Evolutionary conservation across 371 early-diverging fungal species (phyloP), one percentile per base, ranked within the genome.

Genomic region (Syncephalastrum contaminatum): DNA sequence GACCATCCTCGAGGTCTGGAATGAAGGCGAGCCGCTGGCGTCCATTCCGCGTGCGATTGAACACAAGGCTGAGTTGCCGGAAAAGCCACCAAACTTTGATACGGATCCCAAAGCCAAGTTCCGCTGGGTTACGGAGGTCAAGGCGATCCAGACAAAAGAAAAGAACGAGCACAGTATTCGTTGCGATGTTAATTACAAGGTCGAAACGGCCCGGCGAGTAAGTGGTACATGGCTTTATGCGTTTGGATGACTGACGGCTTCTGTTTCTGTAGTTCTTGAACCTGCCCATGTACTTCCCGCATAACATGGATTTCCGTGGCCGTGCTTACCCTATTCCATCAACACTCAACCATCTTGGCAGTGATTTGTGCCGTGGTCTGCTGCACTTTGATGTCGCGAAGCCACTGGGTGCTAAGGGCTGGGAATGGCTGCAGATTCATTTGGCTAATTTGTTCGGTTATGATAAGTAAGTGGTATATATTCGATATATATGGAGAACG

Each of bases 291-390:
- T 98, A 88, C 69, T 98, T 98, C 76, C 99, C 99, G 14, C 99
- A 98, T 74, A 95, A 95, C 64, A 67, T 98, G 62, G 99, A 98
- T 76, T 98, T 98, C 85, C 88, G 99, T 57, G 99, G 99, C 20
- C 90, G 99, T 54, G 98, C 98, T 4, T 98, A 98, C 64, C 97
- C 99, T 39, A 95, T 98, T 43, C 96, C 99, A 21, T 88, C 93
- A 4, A 88, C 92, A 53, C 86, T 98, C 51, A 97, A 95, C 77
- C 98, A 98, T 70, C 84, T 98, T 25, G 96, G 97, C 49, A 92
- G 94, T 66, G 99, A 98, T 81, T 67, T 98, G 53, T 95, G 95
- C 59, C 91, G 99, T 67, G 95, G 97, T 19, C 66, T 98, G 50
- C 82, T 98, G 13, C 58, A 77, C 48, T 98, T 98, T 73, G 86